Evolutionary conservation across 495 filamentous ascomycete genomes (phyloP), one percentile per base, ranked within the genome.

Genomic region (Neurospora sp.): DNA sequence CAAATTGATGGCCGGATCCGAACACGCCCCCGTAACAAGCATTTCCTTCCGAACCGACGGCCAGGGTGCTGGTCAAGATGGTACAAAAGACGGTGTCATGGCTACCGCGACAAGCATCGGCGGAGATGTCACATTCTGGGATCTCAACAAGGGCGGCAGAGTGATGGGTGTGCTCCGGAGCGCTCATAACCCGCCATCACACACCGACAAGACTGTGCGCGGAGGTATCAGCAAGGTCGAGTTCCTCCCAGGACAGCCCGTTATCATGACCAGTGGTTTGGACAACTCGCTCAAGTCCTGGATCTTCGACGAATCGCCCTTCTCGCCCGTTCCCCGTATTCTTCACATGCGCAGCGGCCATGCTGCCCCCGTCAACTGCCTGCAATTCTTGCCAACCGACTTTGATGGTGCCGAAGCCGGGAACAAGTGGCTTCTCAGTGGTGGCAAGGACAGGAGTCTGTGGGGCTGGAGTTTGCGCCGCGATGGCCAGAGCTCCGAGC

Each of bases 391-490:
- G 69, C 95, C 96, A 8, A 85, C 92, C 2, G 89, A 93, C 69
- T 93, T 95, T 5, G 94, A 97, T 77, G 94, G 93, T 9, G 89
- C 93, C n/a, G 94, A 97, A 77, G 90, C 88, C 70, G 88, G 87
- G 41, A 94, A 94, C 2, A 98, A 99, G 82, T 99, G 97, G 94
- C 84, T 99, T 37, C 85, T 99, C 69, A 97, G 93, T 78, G 93
- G 91, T 71, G 93, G 93, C 70, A 86, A 89, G 78, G 96, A 98
- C 79, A 86, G 93, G 73, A 96, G 93, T 82, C 84, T 98, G 14
- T 97, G 96, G 94, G 94, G 92, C 18, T 95, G 96, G 87, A 98
- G 94, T 85, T 82, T 98, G 75, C 91, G 96, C 42, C 91, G 93
- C 73, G 96, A 99, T 80, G 94, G 94, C 41, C 96, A 98, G 81